These are phyloP conservation scores for Oropetium thomaeum DNA, from an alignment of 176 grass and related monocot species.

Conservation along the genomic window DNA sequence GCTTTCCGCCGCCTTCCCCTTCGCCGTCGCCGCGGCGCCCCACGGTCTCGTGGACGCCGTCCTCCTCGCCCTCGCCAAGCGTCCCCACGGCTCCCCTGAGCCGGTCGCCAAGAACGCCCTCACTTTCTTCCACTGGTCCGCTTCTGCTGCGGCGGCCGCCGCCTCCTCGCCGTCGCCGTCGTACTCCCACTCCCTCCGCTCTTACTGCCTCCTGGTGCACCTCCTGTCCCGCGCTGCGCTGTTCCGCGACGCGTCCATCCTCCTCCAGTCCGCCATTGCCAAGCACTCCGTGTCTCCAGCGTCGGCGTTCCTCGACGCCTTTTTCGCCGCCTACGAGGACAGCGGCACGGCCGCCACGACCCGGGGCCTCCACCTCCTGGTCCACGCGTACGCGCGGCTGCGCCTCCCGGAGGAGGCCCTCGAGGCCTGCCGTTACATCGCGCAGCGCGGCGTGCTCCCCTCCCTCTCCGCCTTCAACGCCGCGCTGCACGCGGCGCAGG, in stretches of 20 bases:
- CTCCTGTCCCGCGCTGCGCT: slow-evolving; percentile 70
- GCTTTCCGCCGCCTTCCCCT: slow-evolving; percentile 48
- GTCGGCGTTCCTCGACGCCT: slow-evolving; percentile 37
- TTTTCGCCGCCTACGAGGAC: slow-evolving; percentile 58
- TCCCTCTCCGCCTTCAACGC: slow-evolving; percentile 74
- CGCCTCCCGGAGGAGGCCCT: slow-evolving; percentile 59
- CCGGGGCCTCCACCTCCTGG: slow-evolving; percentile 73
- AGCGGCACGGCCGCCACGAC: slow-evolving; percentile 42
- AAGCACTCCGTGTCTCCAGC: slow-evolving; percentile 10
- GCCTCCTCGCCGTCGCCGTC: slow-evolving; percentile 6
- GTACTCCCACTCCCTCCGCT: slow-evolving; percentile 33
- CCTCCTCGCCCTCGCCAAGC: slow-evolving; percentile 55
- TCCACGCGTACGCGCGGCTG: slow-evolving; percentile 63
- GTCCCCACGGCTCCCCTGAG: slow-evolving; percentile 20
- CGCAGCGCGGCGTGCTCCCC: slow-evolving; percentile 43
- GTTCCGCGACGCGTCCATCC: slow-evolving; percentile 42
- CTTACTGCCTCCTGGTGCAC: slow-evolving; percentile 69
- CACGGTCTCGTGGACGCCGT: slow-evolving; percentile 43
- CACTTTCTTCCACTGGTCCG: slow-evolving; percentile 74
- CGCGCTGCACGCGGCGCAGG: slow-evolving; percentile 41
- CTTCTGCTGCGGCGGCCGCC: neutral
- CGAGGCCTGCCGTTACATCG: slow-evolving; percentile 54
- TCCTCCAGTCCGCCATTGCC: slow-evolving; percentile 54
- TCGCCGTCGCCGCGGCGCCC: slow-evolving; percentile 18
- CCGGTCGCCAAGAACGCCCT: slow-evolving; percentile 59